Evolutionary conservation across 164 flowering plant species (phyloP), one percentile per base, ranked within the genome.

Genomic region (Sedum album): DNA sequence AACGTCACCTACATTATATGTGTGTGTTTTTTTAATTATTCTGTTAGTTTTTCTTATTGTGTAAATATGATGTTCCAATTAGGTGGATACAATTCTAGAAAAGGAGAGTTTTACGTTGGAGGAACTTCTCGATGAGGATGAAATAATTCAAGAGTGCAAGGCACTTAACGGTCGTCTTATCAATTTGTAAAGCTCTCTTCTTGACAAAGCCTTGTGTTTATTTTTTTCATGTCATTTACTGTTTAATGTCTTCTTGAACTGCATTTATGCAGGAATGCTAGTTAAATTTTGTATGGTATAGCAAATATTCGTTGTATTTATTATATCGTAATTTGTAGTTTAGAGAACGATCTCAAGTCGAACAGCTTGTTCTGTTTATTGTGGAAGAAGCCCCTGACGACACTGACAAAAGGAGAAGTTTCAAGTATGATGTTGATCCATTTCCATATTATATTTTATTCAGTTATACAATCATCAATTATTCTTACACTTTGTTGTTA

Each of bases 71-170:
- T 57, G 33, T 57, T 28, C 14, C 13, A 30, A 23, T 25, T 76
- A 93, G 98, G 96, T 93, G 83, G 96, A 87, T 79, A 68, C 95
- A 5, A 82, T 93, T 72, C 74, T 93, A 78, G 96, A 89, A 49
- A 93, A 87, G 76, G 93, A 89, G 4, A 86, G 78, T 62, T 86
- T 75, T 70, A 84, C 98, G 18, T 57, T 93, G 77, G 98, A 90
- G 69, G 96, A 93, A 74, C 89, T 93, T 69, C 84, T 90, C 64
- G 96, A 93, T 31, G 96, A 90, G 78, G 96, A 93, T 79, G 98
- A 93, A 76, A 86, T 90, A 46, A 88, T 93, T 76, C 98, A 93
- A 76, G 98, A 93, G 74, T 93, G 98, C 91, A 93, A 90, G 80
- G 89, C 96, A 57, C 85, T 93, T 42, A 93, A 93, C 76, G 82